Percentiles rank a stretch among this genome's conserved stretches.
phyloP scores from a whole-genome alignment of 78 protist species.

The Speleostelium caveatum region DNA sequence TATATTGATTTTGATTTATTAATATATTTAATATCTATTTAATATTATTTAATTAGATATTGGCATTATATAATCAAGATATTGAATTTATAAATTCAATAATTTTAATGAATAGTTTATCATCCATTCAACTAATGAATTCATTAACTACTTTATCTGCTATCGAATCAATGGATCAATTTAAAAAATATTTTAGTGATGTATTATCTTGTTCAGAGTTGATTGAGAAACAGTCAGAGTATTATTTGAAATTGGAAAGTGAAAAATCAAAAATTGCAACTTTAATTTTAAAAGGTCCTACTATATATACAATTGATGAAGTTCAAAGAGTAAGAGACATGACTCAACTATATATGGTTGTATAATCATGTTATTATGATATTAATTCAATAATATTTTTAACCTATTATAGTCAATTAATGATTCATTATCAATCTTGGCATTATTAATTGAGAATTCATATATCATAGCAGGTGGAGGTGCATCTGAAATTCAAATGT shows the following conservation, averaged over 20 bases:
- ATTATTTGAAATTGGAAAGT: constrained; percentile 28
- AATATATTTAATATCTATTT: too few relatives aligned
- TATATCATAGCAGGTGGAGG: constrained; percentile 54
- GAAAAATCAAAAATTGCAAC: constrained; percentile 4
- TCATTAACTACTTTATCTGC: not conserved
- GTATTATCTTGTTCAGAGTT: too few relatives aligned
- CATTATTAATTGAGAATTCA: constrained; percentile 22
- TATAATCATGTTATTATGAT: not conserved
- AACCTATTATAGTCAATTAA: constrained; percentile 32
- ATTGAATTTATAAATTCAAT: too few relatives aligned
- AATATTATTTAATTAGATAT: not conserved
- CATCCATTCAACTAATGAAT: not conserved
- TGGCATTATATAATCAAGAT: not conserved
- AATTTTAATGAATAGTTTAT: not conserved
- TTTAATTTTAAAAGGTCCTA: constrained; percentile 42
- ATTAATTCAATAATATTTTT: too few relatives aligned
- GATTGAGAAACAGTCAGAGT: constrained; percentile 36
- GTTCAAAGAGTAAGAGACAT: constrained; percentile 14
- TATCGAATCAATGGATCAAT: not conserved
- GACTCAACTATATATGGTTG: not conserved
- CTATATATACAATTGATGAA: constrained; percentile 52
- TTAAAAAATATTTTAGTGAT: too few relatives aligned
- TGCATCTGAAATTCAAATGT: constrained; percentile 36
- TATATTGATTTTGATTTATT: not conserved
- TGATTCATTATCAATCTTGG: constrained; percentile 42